phyloP scores from a whole-genome alignment of 148 eudicot species.

The Agrostemma githago region DNA sequence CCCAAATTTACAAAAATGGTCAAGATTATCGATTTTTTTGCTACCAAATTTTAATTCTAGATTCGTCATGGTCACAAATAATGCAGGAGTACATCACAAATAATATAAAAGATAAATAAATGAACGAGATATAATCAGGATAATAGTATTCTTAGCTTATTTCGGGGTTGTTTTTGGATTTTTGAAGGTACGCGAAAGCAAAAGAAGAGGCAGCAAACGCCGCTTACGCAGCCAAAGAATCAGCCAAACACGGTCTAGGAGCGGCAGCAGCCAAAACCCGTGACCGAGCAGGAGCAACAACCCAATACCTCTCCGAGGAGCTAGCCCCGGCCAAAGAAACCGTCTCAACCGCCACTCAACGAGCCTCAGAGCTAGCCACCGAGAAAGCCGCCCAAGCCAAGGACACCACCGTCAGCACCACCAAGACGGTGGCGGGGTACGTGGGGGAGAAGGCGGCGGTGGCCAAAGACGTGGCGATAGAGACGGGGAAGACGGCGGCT shows the following conservation, averaged over 20 bases:
- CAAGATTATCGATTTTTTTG: no score
- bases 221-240: slow-evolving; percentile 22
- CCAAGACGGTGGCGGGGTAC: slow-evolving; percentile 33
- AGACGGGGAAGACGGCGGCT: slow-evolving; percentile 34
- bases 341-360: slow-evolving; percentile 17
- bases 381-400: slow-evolving; percentile 33
- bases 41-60: no score
- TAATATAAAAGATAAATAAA: no score
- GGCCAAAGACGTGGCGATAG: slow-evolving; percentile 40
- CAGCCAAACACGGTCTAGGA: slow-evolving; percentile 18
- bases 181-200: slow-evolving; percentile 26
- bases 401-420: slow-evolving; percentile 32
- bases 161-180: background rate
- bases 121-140: no score
- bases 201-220: slow-evolving; percentile 23
- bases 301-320: slow-evolving; percentile 34
- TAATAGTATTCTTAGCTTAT: background rate
- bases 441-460: slow-evolving; percentile 42
- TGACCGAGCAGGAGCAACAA: slow-evolving; percentile 23
- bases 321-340: slow-evolving; percentile 24
- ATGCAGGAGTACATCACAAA: no score
- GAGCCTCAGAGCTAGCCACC: slow-evolving; percentile 2
- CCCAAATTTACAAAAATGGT: no score
- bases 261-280: slow-evolving; percentile 24
- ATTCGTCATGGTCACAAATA: no score